phyloP scores from a whole-genome alignment of 768 basidiomycete species.

The Neoboletus subvelutipes region DNA sequence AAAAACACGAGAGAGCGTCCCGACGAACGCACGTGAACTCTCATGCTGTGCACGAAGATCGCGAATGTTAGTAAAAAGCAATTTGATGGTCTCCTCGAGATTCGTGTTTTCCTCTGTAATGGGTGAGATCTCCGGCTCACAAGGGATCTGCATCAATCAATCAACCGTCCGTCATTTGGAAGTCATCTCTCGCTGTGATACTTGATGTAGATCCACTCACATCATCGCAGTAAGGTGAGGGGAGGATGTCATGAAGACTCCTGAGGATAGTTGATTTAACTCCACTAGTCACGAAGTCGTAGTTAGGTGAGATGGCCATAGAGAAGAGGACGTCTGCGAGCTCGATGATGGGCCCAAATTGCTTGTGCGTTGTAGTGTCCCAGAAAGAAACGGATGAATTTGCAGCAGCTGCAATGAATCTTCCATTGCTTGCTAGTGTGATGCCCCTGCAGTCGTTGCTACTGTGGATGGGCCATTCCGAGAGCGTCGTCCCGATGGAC shows the following conservation, averaged over 20 bases:
- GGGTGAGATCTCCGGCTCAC: not conserved
- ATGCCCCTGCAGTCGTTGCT: not conserved
- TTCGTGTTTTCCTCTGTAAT: not conserved
- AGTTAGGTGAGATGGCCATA: slow-evolving; percentile 8
- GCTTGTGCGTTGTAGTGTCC: slow-evolving; percentile 9
- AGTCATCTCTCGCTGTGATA: too few species aligned
- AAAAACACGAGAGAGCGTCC: not conserved
- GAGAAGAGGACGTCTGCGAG: not conserved
- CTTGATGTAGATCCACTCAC: not conserved
- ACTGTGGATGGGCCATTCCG: slow-evolving; percentile 8
- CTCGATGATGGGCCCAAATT: slow-evolving; percentile 9
- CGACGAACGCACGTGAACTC: slow-evolving; percentile 3
- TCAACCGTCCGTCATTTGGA: not conserved
- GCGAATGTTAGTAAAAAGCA: slow-evolving; percentile 1
- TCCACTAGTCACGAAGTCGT: slow-evolving; percentile 2
- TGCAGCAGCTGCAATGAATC: slow-evolving; percentile 4
- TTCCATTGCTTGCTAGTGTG: too few species aligned
- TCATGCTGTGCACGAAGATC: slow-evolving; percentile 3
- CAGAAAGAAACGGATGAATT: slow-evolving; percentile 10
- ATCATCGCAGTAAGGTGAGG: not conserved
- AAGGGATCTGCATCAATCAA: not conserved
- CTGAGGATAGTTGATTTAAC: not conserved
- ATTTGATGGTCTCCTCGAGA: not conserved
- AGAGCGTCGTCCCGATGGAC: too few species aligned
- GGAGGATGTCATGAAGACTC: slow-evolving; percentile 5